Base-by-base conservation (phyloP, 2,329 filamentous ascomycete species). In the Diaporthe caulivora region DNA sequence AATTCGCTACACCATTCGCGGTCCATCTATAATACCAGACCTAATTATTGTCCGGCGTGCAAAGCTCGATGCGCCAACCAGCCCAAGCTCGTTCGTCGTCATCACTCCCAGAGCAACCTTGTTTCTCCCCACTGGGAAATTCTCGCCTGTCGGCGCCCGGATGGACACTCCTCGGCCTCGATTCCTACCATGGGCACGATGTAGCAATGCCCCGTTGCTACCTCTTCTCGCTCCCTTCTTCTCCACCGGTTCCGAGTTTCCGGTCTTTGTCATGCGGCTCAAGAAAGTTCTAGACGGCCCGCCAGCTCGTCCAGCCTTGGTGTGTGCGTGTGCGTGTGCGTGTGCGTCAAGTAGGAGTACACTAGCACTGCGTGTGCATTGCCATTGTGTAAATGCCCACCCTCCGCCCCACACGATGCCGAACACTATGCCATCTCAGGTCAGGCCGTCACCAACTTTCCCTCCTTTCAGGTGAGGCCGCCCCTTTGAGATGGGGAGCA, bases 281-380 rank as follows among this genome's bases (percentile, higher is more conserved):
- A 18, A 40, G 31, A 67, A 67, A 53, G 29, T 67, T 67, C 62
- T 67, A 65, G 58, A 47, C 9, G 26, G 42, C 26, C 29, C 3
- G 13, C 13, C 62, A 37, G 15, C 47, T 17, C 13, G 9, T 34
- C 26, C 1, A 26, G 62, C 44, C 13, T 34, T 17, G 21, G n/a
- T 40, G 44, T 49, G 24, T n/a, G 29, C 24, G 18, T 37, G 26
- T 26, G 34, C 0, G 11, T n/a, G n/a, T n/a, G n/a, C n/a, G n/a
- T n/a, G n/a, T n/a, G n/a, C n/a, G n/a, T n/a, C n/a, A n/a, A n/a
- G n/a, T n/a, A 54, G 31, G 31, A 18, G 17, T 24, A 29, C 34
- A 40, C 7, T 13, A 40, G 37, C 7, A 40, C 37, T 13, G 37
- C 37, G 8, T 40, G 11, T 40, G 37, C 37, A 40, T 10, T 40